phyloP scores from a whole-genome alignment of 768 basidiomycete species.

The Gymnopilus junonius region DNA sequence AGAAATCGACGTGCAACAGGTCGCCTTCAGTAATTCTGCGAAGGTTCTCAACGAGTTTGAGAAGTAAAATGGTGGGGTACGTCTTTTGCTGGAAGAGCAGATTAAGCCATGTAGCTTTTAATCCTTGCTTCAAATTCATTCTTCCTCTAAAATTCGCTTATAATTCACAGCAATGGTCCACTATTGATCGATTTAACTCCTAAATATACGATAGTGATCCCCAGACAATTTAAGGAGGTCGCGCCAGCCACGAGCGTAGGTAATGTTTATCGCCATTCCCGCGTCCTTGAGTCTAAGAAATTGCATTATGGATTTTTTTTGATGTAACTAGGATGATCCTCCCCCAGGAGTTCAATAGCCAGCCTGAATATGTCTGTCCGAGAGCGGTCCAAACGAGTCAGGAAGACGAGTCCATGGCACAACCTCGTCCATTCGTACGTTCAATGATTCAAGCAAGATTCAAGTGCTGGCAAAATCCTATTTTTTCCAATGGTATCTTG shows the following conservation, averaged over 20 bases:
- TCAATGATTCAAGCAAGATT: neutral
- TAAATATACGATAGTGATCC: neutral
- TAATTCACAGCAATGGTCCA: too few relatives aligned
- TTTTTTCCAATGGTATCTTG: neutral
- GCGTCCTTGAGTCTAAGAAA: neutral
- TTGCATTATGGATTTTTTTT: neutral
- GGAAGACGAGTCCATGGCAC: neutral
- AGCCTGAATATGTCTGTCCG: neutral
- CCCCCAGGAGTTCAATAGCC: neutral
- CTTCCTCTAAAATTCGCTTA: too few relatives aligned
- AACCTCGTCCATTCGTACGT: neutral
- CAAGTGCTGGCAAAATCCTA: neutral
- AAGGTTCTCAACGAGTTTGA: conserved; percentile 48
- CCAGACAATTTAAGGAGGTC: neutral
- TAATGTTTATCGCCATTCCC: neutral
- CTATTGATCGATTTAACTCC: too few relatives aligned
- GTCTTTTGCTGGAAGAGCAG: neutral
- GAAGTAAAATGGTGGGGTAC: conserved; percentile 34
- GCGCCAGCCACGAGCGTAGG: neutral
- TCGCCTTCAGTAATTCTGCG: conserved; percentile 44
- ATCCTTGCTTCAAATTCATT: neutral
- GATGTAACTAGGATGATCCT: neutral
- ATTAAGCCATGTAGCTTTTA: neutral
- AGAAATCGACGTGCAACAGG: conserved; percentile 50
- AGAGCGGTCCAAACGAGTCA: neutral